phyloP scores from a whole-genome alignment of 2,329 filamentous ascomycete genomes.

The Tolypocladium tundrense region DNA sequence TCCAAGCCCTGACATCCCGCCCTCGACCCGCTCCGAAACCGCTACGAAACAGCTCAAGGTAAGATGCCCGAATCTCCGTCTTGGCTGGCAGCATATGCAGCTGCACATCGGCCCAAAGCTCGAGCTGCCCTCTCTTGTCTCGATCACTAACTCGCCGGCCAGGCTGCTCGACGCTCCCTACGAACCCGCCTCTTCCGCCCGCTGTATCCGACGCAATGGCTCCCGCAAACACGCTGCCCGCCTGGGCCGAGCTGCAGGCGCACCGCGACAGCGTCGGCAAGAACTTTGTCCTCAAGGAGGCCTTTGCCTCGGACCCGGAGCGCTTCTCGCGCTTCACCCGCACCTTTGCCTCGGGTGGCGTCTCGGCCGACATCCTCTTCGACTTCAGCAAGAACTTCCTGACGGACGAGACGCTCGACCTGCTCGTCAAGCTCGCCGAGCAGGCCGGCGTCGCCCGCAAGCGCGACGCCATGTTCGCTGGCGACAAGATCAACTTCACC shows the following conservation, averaged over 20 bases:
- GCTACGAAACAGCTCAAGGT: background rate
- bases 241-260: constrained; percentile 84
- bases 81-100: background rate
- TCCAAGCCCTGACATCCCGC: background rate
- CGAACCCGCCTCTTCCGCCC: background rate
- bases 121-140: too few species aligned
- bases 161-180: background rate
- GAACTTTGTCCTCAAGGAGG: constrained; percentile 85
- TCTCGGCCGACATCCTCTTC: constrained; percentile 85
- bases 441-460: constrained; percentile 88
- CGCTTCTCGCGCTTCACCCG: constrained; percentile 87
- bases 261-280: constrained; percentile 82
- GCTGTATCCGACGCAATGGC: constrained; percentile 42
- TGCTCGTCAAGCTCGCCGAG: constrained; percentile 82
- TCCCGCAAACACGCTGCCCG: constrained; percentile 74
- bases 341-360: constrained; percentile 70
- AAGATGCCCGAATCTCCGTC: background rate
- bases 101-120: background rate
- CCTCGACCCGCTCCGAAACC: background rate
- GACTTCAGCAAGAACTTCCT: constrained; percentile 99
- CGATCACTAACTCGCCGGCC: background rate
- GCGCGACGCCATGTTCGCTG: constrained; percentile 93
- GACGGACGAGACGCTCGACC: constrained; percentile 79
- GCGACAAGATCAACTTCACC: constrained; percentile 99
- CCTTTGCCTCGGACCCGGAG: constrained; percentile 77